These are phyloP conservation scores for Pythium phragmiticola DNA, from an alignment of 352 stramenopile species.

Conservation along the genomic window DNA sequence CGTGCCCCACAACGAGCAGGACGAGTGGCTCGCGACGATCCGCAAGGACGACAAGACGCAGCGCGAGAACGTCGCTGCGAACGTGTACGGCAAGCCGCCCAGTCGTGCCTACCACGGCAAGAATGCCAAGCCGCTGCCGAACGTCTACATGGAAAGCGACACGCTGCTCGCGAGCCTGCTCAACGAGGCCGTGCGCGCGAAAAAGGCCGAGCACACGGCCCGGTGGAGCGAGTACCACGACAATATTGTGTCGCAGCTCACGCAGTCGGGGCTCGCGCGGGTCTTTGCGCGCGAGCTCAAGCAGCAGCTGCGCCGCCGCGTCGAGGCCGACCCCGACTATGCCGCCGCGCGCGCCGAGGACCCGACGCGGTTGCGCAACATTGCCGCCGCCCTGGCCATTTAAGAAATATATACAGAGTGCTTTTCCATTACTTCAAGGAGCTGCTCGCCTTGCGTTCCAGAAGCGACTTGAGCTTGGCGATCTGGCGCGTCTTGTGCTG, in stretches of 20 bases:
- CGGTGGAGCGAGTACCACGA: conserved; percentile 56
- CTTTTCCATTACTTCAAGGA: too few species aligned
- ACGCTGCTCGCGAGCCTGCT: conserved; percentile 66
- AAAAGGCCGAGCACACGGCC: conserved; percentile 52
- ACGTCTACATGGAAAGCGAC: conserved; percentile 57
- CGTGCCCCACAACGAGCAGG: conserved; percentile 49
- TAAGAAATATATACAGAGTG: too few species aligned
- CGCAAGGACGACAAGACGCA: conserved; percentile 49
- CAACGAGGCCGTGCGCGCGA: conserved; percentile 59
- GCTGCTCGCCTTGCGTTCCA: not conserved
- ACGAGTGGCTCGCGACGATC: conserved; percentile 71
- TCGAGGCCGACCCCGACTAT: conserved; percentile 58
- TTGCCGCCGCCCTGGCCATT: conserved; percentile 30
- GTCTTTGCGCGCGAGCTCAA: conserved; percentile 70
- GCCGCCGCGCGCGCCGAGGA: conserved; percentile 32
- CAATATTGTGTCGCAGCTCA: conserved; percentile 51
- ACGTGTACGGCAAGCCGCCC: conserved; percentile 37
- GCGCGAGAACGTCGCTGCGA: conserved; percentile 29
- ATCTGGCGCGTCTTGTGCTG: conserved; percentile 34
- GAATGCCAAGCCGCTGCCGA: conserved; percentile 46
- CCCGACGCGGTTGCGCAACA: conserved; percentile 48
- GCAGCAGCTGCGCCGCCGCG: conserved; percentile 47
- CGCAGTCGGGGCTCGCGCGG: conserved; percentile 41
- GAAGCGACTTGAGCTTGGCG: conserved; percentile 11
- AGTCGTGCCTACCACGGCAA: conserved; percentile 62